Percentiles rank a stretch among this genome's conserved stretches.
Evolutionary conservation across 441 rosid genomes (phyloP).

Genomic region (Populus hybrid): DNA sequence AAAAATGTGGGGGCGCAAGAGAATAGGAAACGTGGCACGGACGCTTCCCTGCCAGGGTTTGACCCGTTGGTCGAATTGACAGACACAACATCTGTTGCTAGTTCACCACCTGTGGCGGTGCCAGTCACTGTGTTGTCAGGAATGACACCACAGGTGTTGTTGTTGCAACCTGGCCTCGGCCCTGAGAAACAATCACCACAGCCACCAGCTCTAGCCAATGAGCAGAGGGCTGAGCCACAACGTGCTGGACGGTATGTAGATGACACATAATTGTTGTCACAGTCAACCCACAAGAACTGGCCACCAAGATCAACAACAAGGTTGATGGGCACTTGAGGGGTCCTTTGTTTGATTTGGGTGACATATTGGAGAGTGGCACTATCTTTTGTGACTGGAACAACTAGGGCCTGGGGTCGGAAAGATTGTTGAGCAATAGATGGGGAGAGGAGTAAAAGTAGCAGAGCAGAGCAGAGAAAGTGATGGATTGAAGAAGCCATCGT

Average conservation of each 20-base stretch:
- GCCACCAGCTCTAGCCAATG: constrained; percentile 37
- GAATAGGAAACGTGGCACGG: constrained; percentile 33
- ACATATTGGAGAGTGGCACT: constrained; percentile 54
- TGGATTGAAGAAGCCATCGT: constrained; percentile 28
- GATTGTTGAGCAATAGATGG: constrained; percentile 38
- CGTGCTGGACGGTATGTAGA: constrained; percentile 48
- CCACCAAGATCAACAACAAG: constrained; percentile 68
- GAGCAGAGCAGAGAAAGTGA: neutral
- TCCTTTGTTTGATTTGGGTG: constrained; percentile 51
- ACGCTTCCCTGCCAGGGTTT: constrained; percentile 41
- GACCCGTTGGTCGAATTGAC: constrained; percentile 55
- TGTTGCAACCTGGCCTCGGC: constrained; percentile 63
- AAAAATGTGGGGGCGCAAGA: constrained; percentile 42
- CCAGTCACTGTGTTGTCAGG: constrained; percentile 45
- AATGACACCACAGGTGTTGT: constrained; percentile 50
- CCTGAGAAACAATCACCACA: constrained; percentile 47
- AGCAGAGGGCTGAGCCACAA: constrained; percentile 57
- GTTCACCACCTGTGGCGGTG: constrained; percentile 46
- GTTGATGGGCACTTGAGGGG: constrained; percentile 46
- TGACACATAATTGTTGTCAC: constrained; percentile 51
- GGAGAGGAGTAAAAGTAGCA: constrained; percentile 18
- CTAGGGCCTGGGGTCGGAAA: constrained; percentile 59
- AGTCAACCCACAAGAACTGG: constrained; percentile 58
- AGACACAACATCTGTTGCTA: constrained; percentile 46
- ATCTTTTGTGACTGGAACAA: constrained; percentile 57